phyloP scores from a whole-genome alignment of 192 early-diverging fungal genomes.

The Backusella tarrabulga region DNA sequence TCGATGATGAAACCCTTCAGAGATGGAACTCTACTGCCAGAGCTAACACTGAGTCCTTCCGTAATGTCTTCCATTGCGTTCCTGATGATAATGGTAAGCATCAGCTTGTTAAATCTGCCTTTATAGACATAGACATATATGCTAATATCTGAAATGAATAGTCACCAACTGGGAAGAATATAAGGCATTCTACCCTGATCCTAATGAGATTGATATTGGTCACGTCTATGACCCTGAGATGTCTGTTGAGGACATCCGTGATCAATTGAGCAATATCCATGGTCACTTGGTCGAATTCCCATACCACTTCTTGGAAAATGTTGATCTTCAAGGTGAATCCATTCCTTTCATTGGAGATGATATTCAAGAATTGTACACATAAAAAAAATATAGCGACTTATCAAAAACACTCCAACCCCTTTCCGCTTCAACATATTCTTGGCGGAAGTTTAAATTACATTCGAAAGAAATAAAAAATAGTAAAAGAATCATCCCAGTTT shows the following conservation, averaged over 20 bases:
- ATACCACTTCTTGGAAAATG: conserved; percentile 39
- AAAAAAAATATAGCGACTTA: neutral
- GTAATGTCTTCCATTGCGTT: conserved; percentile 81
- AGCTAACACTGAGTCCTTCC: conserved; percentile 65
- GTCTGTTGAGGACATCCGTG: conserved; percentile 36
- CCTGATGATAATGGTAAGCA: conserved; percentile 66
- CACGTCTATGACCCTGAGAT: conserved; percentile 44
- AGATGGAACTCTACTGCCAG: conserved; percentile 65
- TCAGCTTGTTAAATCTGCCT: neutral
- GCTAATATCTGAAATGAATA: neutral
- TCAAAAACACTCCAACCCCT: neutral
- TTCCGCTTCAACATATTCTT: neutral
- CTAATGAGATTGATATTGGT: conserved; percentile 39
- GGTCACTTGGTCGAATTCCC: conserved; percentile 60
- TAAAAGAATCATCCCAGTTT: conserved; percentile 3
- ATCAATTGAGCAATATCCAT: conserved; percentile 35
- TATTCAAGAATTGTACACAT: conserved; percentile 33
- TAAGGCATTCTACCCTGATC: conserved; percentile 43
- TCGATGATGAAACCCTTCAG: conserved; percentile 56
- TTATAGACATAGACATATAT: neutral
- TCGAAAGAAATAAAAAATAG: neutral
- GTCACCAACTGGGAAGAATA: conserved; percentile 47
- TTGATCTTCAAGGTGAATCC: conserved; percentile 42
- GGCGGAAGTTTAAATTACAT: neutral
- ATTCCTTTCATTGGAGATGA: conserved; percentile 17